Base-by-base conservation (phyloP, 805 yeast genomes). In the Alloascoidea hylecoeti region DNA sequence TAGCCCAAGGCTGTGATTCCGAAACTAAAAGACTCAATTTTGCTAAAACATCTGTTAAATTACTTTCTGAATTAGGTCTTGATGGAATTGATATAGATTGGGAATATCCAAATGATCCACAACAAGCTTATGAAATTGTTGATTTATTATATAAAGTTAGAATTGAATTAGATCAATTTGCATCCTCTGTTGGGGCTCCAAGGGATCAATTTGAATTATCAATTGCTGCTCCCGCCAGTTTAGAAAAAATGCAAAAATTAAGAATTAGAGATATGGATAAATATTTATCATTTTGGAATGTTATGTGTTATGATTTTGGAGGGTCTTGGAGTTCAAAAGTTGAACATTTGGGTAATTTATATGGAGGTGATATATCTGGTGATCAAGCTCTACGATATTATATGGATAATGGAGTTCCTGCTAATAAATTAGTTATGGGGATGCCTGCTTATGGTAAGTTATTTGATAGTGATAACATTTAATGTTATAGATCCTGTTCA, bases 1-100 rank as follows among this genome's bases (percentile, higher is more conserved):
- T 86, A 33, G 61, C 75, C 0, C 56, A 54, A 1, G 65, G 66
- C 3, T 52, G 61, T 0, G 65, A 70, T 40, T 52, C 53, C 16
- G 52, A 58, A 0, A 38, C 34, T 1, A 60, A 57, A 35, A 43
- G 76, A 4, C 49, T 52, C 1, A 51, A 34, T 0, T 83, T 88
- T 52, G 68, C 75, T 2, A 37, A 49, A 1, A 63, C 78, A 0
- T 59, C 75, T 1, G 60, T 71, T 0, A 52, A 56, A 0, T 54
- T 70, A 16, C 61, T 84, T 52, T 40, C 55, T 2, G 56, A 64
- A 34, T 70, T 72, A 50, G 78, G 80, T 0, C 76, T 92, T 49
- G 96, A 92, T 53, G 97, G 98, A 0, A 60, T 89, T 35, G 97
- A 92, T 55, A 59, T 89, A 18, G 98, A 89, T 57, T 89, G 96